Evolutionary conservation across 179 eudicot genomes (phyloP).

Genomic region (Beta macrorhiza): DNA sequence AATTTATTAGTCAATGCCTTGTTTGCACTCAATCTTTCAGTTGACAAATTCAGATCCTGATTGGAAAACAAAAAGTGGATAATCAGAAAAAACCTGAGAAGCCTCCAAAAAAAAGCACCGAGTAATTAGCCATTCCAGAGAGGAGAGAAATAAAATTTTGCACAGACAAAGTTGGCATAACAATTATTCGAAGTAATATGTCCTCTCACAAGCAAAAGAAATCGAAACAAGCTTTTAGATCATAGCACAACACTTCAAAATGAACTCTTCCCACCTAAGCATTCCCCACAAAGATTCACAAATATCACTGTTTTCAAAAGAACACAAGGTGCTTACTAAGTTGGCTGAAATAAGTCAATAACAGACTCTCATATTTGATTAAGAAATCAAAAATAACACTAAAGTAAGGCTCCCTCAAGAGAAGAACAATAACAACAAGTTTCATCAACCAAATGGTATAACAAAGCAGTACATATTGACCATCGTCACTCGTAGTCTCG

Average conservation of each 20-base stretch:
- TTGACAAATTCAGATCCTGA: conserved; percentile 94
- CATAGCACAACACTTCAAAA: not conserved
- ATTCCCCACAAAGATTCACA: not conserved
- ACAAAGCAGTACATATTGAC: not conserved
- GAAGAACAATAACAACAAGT: not conserved
- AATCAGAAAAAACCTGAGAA: not conserved
- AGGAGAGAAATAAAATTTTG: too few species aligned
- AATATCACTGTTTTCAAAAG: not conserved
- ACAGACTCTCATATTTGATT: not conserved
- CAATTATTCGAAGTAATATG: too few species aligned
- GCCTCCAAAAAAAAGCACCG: not conserved
- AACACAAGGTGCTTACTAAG: not conserved
- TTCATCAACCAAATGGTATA: not conserved
- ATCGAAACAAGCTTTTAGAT: not conserved
- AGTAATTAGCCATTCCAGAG: not conserved
- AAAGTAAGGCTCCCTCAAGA: not conserved
- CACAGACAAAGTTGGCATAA: not conserved
- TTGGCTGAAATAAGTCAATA: too few species aligned
- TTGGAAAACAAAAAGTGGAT: conserved; percentile 12
- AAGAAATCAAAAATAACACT: not conserved
- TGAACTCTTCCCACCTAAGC: not conserved
- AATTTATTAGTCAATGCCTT: conserved; percentile 97
- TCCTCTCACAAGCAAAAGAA: too few species aligned
- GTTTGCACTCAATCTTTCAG: conserved; percentile 85
- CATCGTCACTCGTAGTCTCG: not conserved